Conservation (phyloP, 1,284 basidiomycete species). For the Apiotrichum sp. region DNA sequence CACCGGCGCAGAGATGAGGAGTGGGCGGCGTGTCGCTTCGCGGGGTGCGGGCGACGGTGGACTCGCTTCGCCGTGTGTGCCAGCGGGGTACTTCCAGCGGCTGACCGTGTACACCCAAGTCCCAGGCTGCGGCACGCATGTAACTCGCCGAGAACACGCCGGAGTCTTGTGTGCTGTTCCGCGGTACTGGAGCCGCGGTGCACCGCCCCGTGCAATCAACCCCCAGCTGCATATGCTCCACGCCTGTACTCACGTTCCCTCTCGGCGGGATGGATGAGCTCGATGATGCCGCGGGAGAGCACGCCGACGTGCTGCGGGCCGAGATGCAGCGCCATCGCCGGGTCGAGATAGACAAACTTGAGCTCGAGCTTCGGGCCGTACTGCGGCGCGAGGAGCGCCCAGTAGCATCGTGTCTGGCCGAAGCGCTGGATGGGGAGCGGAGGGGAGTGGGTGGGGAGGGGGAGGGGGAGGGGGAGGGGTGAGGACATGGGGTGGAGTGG, state of each 20-base stretch:
- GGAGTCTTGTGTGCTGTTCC: too few species aligned
- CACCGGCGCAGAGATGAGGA: too few species aligned
- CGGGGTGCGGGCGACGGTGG: too few species aligned
- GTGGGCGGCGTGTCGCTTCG: too few species aligned
- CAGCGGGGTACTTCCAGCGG: too few species aligned
- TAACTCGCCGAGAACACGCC: too few species aligned
- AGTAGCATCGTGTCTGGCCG: slow-evolving; percentile 36
- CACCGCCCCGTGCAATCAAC: too few species aligned
- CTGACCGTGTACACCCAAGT: too few species aligned
- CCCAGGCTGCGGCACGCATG: too few species aligned
- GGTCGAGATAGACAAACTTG: slow-evolving; percentile 82
- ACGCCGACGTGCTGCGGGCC: slow-evolving; percentile 62
- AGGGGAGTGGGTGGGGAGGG: not conserved
- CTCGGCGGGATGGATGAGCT: slow-evolving; percentile 87
- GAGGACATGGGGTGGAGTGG: not conserved
- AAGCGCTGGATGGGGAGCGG: not conserved
- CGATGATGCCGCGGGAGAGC: slow-evolving; percentile 68
- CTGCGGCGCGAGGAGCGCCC: slow-evolving; percentile 35
- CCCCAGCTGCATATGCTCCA: too few species aligned
- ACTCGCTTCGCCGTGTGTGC: too few species aligned
- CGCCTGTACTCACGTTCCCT: slow-evolving; percentile 53
- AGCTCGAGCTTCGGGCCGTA: slow-evolving; percentile 52
- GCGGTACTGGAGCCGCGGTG: too few species aligned
- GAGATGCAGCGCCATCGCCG: slow-evolving; percentile 70
- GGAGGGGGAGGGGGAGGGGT: not conserved